Percentiles rank a stretch among this genome's conserved stretches.
Evolutionary conservation across 164 flowering plant genomes (phyloP).

Genomic region (Magnolia officinalis): DNA sequence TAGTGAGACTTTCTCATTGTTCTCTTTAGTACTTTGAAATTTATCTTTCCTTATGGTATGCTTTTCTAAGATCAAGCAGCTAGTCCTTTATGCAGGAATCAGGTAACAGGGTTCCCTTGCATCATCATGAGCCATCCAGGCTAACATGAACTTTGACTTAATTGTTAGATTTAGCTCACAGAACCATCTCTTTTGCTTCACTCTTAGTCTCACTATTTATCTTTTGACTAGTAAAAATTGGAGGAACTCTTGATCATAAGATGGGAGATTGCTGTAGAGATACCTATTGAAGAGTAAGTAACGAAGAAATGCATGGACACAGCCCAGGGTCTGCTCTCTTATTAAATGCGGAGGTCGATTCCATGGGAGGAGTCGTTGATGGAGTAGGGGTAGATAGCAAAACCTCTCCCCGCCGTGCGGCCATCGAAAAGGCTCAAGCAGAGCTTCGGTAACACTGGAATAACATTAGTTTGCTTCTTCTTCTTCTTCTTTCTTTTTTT

Average conservation of each 20-base stretch:
- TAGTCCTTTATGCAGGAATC: background rate
- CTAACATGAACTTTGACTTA: too few species aligned
- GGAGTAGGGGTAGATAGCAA: constrained; percentile 65
- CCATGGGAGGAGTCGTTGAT: constrained; percentile 95
- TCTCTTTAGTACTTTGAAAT: too few species aligned
- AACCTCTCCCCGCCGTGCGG: constrained; percentile 82
- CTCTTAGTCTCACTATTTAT: background rate
- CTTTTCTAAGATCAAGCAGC: background rate
- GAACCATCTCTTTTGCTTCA: background rate
- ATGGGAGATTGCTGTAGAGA: constrained; percentile 23
- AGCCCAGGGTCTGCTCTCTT: constrained; percentile 52
- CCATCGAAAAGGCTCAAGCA: constrained; percentile 87
- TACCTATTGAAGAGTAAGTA: constrained; percentile 7
- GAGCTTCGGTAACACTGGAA: constrained; percentile 62
- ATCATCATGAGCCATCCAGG: background rate
- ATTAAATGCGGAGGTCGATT: constrained; percentile 94
- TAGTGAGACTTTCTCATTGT: too few species aligned
- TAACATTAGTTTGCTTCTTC: constrained; percentile 4
- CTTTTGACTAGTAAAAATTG: constrained; percentile 15
- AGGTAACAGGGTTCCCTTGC: background rate
- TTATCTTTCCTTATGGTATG: too few species aligned
- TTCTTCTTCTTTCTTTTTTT: background rate
- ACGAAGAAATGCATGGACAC: constrained; percentile 78
- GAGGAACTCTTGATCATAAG: constrained; percentile 26
- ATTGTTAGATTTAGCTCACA: background rate